phyloP scores from a whole-genome alignment of 1,284 basidiomycete species.

The Irpex lacteus region DNA sequence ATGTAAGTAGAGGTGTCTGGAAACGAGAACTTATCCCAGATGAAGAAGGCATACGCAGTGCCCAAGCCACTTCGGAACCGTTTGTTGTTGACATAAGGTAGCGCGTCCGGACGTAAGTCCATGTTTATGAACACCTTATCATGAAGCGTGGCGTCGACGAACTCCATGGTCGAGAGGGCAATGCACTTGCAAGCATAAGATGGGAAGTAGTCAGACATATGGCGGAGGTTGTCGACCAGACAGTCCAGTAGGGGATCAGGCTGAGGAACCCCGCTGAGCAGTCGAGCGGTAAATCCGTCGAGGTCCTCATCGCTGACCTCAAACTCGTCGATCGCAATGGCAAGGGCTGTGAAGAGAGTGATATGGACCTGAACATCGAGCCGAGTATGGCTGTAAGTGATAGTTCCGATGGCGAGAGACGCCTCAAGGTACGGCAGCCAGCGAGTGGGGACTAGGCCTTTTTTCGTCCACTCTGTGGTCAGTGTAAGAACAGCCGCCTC shows the following conservation, averaged over 20 bases:
- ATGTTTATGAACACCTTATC: constrained; percentile 2
- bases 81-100: constrained; percentile 11
- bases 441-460: background rate
- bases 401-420: background rate
- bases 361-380: constrained; percentile 8
- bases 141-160: constrained; percentile 6
- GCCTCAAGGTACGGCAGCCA: background rate
- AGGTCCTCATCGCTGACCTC: constrained; percentile 2
- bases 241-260: constrained; percentile 6
- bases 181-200: constrained; percentile 1
- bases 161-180: constrained; percentile 1
- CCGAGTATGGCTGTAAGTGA: constrained; percentile 7
- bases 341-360: constrained; percentile 6
- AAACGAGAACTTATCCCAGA: constrained; percentile 18
- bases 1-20: constrained; percentile 15
- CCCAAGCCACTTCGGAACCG: constrained; percentile 13
- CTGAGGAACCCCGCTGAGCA: constrained; percentile 5
- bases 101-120: background rate
- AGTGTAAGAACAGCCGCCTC: background rate
- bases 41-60: constrained; percentile 15
- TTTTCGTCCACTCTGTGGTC: background rate
- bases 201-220: constrained; percentile 5
- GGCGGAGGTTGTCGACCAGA: constrained; percentile 4
- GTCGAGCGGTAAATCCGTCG: constrained; percentile 5
- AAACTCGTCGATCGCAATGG: constrained; percentile 9